These are phyloP conservation scores for Mycena belliarum DNA, from an alignment of 768 basidiomycete genomes.

Conservation along the genomic window DNA sequence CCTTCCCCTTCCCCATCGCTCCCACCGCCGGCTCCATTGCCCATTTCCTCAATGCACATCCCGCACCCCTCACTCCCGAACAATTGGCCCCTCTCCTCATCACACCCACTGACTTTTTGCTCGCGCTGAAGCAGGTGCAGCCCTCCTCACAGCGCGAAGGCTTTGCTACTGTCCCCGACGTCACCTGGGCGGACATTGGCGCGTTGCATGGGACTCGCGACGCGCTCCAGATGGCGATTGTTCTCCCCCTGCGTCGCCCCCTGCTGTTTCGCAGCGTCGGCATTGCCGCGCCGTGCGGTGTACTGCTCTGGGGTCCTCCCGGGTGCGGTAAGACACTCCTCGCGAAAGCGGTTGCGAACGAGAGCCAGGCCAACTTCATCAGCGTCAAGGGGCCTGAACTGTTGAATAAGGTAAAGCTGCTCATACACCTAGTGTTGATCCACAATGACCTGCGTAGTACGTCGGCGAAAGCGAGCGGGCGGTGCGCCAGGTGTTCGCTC, in stretches of 20 bases:
- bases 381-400: conserved; percentile 97
- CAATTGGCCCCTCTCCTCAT: conserved; percentile 85
- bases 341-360: conserved; percentile 98
- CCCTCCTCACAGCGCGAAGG: conserved; percentile 98
- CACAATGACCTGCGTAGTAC: conserved; percentile 54
- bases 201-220: conserved; percentile 85
- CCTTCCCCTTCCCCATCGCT: conserved; percentile 24
- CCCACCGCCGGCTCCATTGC: conserved; percentile 70
- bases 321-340: conserved; percentile 97
- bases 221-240: conserved; percentile 96
- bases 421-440: not conserved
- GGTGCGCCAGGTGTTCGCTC: conserved; percentile 90
- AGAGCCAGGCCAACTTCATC: conserved; percentile 94
- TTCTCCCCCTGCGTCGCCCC: conserved; percentile 89
- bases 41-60: conserved; percentile 87
- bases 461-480: conserved; percentile 97
- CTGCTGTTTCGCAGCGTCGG: conserved; percentile 88
- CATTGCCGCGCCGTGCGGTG: conserved; percentile 89
- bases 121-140: conserved; percentile 86
- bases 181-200: conserved; percentile 93
- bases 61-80: conserved; percentile 69
- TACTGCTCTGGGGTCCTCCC: conserved; percentile 97
- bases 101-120: conserved; percentile 74
- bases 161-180: conserved; percentile 94
- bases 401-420: conserved; percentile 79